Base-by-base conservation (phyloP, 2,329 filamentous ascomycete genomes). In the Metarhizium humberi region DNA sequence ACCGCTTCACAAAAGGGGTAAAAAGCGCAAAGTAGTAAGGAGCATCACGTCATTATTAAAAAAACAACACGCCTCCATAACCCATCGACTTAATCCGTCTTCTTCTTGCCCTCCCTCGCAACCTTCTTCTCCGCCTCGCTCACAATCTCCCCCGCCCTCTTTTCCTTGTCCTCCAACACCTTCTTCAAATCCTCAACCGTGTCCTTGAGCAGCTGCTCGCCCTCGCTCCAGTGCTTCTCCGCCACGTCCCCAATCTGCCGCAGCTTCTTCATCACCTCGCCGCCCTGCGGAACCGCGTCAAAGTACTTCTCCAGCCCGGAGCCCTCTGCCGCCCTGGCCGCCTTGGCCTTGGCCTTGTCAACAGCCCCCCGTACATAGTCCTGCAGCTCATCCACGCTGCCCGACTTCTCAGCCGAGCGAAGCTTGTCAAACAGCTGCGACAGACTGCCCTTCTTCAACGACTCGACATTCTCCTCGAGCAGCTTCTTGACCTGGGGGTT, bases 401-500 rank as follows among this genome's bases (percentile, higher is more conserved):
- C 85, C 1, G 80, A 84, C 49, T 84, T 77, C 10, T 79, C 77
- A 0, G 85, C 81, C 1, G 77, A 74, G 69, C 81, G 82, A 53
- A 84, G 75, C 66, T 82, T 80, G 52, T 82, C 72, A 64, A 85
- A 86, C 0, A 89, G 68, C 61, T 88, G 81, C 51, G 74, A 73
- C 14, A 81, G 71, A 61, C 90, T 86, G 16, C 86, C 86, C 58
- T 81, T 73, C 73, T 87, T 89, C 51, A 92, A 71, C 0, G 77
- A 70, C 55, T 87, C 83, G 50, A 78, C 76, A 68, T 92, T 91
- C 64, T 87, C 75, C 73, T 89, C 85, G 1, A 91, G 66, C 0
- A 90, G 68, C 69, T 89, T 76, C 75, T 89, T 90, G 56, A 88
- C 72, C 71, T 88, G 75, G n/a, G 87, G 86, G 69, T 82, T 88